Percentiles rank a stretch among this genome's conserved stretches.
Evolutionary conservation across 345 rosid genomes (phyloP).

Genomic region (Psidium guajava): DNA sequence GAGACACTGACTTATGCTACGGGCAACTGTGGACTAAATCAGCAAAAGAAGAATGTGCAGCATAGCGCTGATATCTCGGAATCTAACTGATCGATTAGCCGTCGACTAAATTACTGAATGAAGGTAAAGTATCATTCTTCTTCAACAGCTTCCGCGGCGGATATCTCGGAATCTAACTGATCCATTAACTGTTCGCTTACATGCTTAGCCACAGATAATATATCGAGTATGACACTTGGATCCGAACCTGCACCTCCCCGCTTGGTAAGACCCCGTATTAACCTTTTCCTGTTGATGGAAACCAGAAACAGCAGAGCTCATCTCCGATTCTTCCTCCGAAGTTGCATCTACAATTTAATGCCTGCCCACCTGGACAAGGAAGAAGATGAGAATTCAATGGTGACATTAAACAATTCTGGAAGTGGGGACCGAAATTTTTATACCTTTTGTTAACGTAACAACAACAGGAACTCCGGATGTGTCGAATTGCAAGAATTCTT

Average conservation of each 20-base stretch:
- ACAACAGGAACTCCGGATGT: slow-evolving; percentile 73
- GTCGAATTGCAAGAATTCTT: slow-evolving; percentile 82
- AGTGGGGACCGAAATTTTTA: neutral
- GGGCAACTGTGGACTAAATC: neutral
- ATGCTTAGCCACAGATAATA: slow-evolving; percentile 79
- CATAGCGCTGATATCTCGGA: slow-evolving; percentile 61
- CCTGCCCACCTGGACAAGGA: slow-evolving; percentile 47
- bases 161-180: slow-evolving; percentile 67
- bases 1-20: neutral
- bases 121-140: slow-evolving; percentile 5
- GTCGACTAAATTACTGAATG: neutral
- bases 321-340: slow-evolving; percentile 87
- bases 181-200: slow-evolving; percentile 51
- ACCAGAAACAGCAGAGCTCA: slow-evolving; percentile 81
- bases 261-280: slow-evolving; percentile 69
- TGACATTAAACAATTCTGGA: neutral
- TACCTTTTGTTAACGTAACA: slow-evolving; percentile 75
- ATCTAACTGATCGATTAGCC: slow-evolving; percentile 39
- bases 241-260: slow-evolving; percentile 77
- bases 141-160: slow-evolving; percentile 71
- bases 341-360: slow-evolving; percentile 86
- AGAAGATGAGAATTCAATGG: neutral
- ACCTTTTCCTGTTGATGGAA: slow-evolving; percentile 62
- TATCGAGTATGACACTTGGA: slow-evolving; percentile 72
- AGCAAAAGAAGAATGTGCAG: neutral